Conservation (phyloP, 2,329 filamentous ascomycete genomes). For the Cladorrhinum sp. region DNA sequence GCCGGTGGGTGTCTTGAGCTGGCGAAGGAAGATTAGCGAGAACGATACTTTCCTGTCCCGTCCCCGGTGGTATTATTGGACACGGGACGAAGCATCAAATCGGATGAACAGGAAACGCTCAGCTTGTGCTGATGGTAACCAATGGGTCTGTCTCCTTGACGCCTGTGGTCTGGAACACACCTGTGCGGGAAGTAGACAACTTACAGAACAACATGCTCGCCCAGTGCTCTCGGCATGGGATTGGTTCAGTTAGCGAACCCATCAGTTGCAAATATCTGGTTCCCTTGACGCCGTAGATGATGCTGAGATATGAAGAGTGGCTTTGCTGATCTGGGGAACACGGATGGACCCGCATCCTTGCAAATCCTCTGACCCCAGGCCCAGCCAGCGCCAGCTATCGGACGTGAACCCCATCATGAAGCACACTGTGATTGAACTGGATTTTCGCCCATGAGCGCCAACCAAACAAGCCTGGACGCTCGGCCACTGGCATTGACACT, state of each 20-base stretch:
- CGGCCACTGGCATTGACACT: conserved; percentile 22
- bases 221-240: neutral
- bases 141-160: conserved; percentile 14
- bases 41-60: conserved; percentile 18
- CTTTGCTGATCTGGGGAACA: neutral
- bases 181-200: neutral
- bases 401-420: too few species aligned
- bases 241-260: conserved; percentile 18
- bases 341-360: conserved; percentile 12
- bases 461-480: neutral
- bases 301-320: conserved; percentile 9
- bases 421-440: neutral
- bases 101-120: conserved; percentile 21
- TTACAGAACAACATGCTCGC: too few species aligned
- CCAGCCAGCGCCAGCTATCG: neutral
- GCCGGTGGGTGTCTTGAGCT: conserved; percentile 16
- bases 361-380: conserved; percentile 14
- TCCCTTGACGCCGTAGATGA: conserved; percentile 17
- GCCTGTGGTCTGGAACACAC: conserved; percentile 1
- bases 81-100: conserved; percentile 20
- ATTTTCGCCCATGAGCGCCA: neutral
- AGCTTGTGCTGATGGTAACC: conserved; percentile 14
- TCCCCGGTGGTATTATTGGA: conserved; percentile 18
- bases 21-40: conserved; percentile 28
- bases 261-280: conserved; percentile 12